Conservation (phyloP, 2,329 filamentous ascomycete genomes). For the Xylariaceae sp. region DNA sequence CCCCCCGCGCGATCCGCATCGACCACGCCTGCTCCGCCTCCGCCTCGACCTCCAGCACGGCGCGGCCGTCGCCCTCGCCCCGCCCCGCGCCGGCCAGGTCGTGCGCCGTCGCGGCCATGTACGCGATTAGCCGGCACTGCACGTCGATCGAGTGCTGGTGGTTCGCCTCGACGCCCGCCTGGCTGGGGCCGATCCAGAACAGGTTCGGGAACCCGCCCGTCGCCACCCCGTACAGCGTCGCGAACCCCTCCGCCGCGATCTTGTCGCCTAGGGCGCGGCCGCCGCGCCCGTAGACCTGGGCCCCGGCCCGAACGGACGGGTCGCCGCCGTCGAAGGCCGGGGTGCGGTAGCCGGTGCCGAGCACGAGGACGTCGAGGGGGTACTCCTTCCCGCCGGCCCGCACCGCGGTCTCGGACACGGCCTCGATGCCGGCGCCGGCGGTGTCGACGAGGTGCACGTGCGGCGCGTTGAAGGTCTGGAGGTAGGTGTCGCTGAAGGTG, state of each 20-base stretch:
- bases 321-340: slow-evolving; percentile 41
- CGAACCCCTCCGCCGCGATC: slow-evolving; percentile 30
- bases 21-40: slow-evolving; percentile 46
- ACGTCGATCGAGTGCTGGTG: slow-evolving; percentile 16
- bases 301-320: slow-evolving; percentile 34
- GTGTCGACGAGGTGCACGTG: slow-evolving; percentile 60
- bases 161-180: slow-evolving; percentile 30
- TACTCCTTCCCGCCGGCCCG: slow-evolving; percentile 28
- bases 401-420: slow-evolving; percentile 43
- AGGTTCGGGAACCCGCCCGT: slow-evolving; percentile 51
- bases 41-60: slow-evolving; percentile 38
- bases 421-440: slow-evolving; percentile 45
- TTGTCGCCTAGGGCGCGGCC: slow-evolving; percentile 20
- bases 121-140: slow-evolving; percentile 15
- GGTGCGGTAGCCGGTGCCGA: slow-evolving; percentile 34
- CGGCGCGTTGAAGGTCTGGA: slow-evolving; percentile 52
- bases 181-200: slow-evolving; percentile 41
- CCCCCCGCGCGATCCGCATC: slow-evolving; percentile 29
- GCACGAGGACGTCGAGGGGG: slow-evolving; percentile 29
- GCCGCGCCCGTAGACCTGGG: slow-evolving; percentile 12
- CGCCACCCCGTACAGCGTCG: slow-evolving; percentile 49
- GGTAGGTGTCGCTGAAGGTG: slow-evolving; percentile 56
- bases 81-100: slow-evolving; percentile 16
- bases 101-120: slow-evolving; percentile 33
- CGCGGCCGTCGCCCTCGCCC: slow-evolving; percentile 2